Evolutionary conservation across 768 basidiomycete genomes (phyloP), one percentile per base, ranked within the genome.

Genomic region (Artomyces pyxidatus): DNA sequence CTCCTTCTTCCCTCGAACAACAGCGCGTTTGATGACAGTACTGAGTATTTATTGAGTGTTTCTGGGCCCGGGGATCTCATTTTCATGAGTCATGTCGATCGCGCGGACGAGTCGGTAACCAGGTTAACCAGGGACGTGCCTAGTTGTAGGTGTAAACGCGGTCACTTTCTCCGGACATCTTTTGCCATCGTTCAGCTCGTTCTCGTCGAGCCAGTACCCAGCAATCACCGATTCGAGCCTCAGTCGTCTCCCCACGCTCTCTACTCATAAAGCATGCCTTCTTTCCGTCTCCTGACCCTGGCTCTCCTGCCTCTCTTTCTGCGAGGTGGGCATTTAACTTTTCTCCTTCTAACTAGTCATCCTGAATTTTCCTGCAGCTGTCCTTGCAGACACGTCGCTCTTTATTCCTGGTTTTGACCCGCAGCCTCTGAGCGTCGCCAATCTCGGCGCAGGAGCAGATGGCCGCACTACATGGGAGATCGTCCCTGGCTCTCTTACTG

Each of bases 391-490:
- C 37, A 37, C 39, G 19, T 41, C 45, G 2, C 45, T 51, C 21
- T 46, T 47, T 39, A 37, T 47, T 11, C 50, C 50, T 6, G 50
- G 45, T 17, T 51, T 51, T 27, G 50, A 51, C 12, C 27, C 27
- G 21, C 45, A 51, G 44, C 50, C 50, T 16, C 28, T 51, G 25
- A 51, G 45, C 39, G 50, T n/a, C 16, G 17, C 27, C 6, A 35
- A 46, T 16, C 43, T 42, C 16, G 50, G 50, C 7, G 25, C 30
- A 40, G 45, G 47, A n/a, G 38, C 26, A 30, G 37, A 38, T 4
- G 50, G 50, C 37, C 45, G 45, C 21, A 51, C 45, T 25, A 51
- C 39, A 21, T 51, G 45, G 50, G 45, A 47, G 38, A 47, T 51
- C 22, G 14, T 47, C 17, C 45, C 45, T 3, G 50, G 45, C 29